phyloP scores from a whole-genome alignment of 139 green algal genomes.

The Coelastrella sp. region DNA sequence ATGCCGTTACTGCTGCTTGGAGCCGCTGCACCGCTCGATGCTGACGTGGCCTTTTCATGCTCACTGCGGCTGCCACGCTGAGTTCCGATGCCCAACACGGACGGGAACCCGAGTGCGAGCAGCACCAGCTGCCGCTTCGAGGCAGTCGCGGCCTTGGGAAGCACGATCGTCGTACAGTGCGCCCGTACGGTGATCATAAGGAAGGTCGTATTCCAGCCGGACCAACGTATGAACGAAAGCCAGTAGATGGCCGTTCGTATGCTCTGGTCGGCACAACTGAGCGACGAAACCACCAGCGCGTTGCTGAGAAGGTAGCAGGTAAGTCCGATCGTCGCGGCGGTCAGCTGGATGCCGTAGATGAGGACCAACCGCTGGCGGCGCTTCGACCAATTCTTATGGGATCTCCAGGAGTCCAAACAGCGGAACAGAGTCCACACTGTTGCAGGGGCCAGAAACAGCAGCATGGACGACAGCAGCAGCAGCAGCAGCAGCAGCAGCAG shows the following conservation, averaged over 20 bases:
- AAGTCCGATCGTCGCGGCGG: slow-evolving; percentile 15
- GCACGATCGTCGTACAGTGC: slow-evolving; percentile 33
- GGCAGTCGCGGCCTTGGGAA: not conserved
- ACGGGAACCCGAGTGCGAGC: slow-evolving; percentile 1
- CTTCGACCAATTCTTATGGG: slow-evolving; percentile 16
- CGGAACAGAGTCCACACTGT: slow-evolving; percentile 7
- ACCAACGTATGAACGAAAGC: slow-evolving; percentile 33
- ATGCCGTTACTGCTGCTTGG: not conserved
- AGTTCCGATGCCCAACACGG: not conserved
- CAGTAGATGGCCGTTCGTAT: slow-evolving; percentile 33
- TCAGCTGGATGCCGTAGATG: not conserved
- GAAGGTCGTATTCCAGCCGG: slow-evolving; percentile 47
- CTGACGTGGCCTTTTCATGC: no score
- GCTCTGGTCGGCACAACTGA: not conserved
- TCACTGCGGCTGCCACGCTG: not conserved
- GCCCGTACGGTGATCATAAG: slow-evolving; percentile 28
- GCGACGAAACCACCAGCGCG: not conserved
- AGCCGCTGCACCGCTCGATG: no score
- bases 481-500: no score
- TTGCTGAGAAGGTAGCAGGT: slow-evolving; percentile 20
- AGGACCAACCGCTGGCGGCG: not conserved
- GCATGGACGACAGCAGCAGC: no score
- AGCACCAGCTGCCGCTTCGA: not conserved
- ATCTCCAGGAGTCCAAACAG: not conserved
- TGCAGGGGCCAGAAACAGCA: not conserved